Evolutionary conservation across 1,284 basidiomycete genomes (phyloP).

Genomic region (Microstroma glucosiphilum): DNA sequence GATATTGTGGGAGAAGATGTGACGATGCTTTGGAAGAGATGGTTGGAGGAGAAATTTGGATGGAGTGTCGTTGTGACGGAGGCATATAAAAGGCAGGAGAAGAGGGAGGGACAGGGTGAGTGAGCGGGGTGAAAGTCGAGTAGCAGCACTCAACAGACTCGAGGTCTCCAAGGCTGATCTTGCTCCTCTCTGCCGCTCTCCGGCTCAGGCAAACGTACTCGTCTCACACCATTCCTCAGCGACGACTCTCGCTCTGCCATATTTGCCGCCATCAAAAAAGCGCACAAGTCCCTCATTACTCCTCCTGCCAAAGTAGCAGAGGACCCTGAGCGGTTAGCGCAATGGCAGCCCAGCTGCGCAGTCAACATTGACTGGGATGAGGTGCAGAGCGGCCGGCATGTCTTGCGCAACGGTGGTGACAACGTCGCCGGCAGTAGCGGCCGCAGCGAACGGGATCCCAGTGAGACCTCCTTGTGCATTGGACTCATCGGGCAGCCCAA

Average conservation of each 20-base stretch:
- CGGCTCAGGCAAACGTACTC: slow-evolving; percentile 12
- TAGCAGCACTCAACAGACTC: too few species aligned
- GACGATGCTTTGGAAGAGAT: slow-evolving; percentile 24
- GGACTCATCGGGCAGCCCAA: slow-evolving; percentile 66
- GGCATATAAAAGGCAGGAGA: slow-evolving; percentile 26
- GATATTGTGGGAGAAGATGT: slow-evolving; percentile 29
- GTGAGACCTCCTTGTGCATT: slow-evolving; percentile 35
- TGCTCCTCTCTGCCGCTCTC: too few species aligned
- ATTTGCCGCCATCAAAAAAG: slow-evolving; percentile 62
- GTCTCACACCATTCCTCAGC: slow-evolving; percentile 27
- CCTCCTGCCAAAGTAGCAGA: slow-evolving; percentile 62
- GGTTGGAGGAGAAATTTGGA: slow-evolving; percentile 21
- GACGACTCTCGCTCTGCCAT: slow-evolving; percentile 49
- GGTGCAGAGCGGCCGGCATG: slow-evolving; percentile 22
- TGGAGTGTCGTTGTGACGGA: slow-evolving; percentile 34
- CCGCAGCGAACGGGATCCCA: too few species aligned
- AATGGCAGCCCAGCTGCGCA: slow-evolving; percentile 60
- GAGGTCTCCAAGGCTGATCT: too few species aligned
- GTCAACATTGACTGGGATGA: slow-evolving; percentile 31
- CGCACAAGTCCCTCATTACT: slow-evolving; percentile 64
- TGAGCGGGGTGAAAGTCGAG: too few species aligned
- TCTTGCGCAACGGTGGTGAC: slow-evolving; percentile 18
- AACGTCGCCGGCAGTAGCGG: slow-evolving; percentile 3
- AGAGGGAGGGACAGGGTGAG: slow-evolving; percentile 30
- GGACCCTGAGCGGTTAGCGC: slow-evolving; percentile 58